These are phyloP conservation scores for Nephromyces sp. DNA, from an alignment of 169 alveolate genomes.

Conservation along the genomic window DNA sequence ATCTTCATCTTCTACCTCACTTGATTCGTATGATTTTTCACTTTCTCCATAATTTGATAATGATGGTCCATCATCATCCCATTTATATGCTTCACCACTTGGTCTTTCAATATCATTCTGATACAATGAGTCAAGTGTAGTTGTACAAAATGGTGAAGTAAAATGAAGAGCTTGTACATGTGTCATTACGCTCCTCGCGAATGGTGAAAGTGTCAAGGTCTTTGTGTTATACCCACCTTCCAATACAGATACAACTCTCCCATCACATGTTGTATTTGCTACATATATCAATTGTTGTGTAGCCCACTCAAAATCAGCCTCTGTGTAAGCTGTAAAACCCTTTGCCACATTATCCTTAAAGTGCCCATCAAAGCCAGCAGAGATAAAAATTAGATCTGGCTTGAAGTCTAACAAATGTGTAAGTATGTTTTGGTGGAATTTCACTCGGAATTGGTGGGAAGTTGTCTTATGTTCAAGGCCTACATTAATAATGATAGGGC, in stretches of 20 bases:
- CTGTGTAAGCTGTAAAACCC: constrained; percentile 74
- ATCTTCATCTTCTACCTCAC: too few relatives aligned
- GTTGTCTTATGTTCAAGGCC: constrained; percentile 1
- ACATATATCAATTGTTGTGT: constrained; percentile 82
- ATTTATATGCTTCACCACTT: too few relatives aligned
- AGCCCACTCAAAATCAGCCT: constrained; percentile 85
- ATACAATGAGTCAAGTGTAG: neutral
- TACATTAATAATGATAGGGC: constrained; percentile 20
- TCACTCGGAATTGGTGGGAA: constrained; percentile 6
- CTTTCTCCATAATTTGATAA: too few relatives aligned
- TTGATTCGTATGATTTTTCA: too few relatives aligned
- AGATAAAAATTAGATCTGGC: constrained; percentile 23
- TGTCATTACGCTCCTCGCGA: constrained; percentile 81
- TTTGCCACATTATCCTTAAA: constrained; percentile 80
- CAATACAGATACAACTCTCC: constrained; percentile 88
- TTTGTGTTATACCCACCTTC: constrained; percentile 98
- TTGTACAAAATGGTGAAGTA: neutral
- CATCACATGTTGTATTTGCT: constrained; percentile 82
- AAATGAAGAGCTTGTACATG: constrained; percentile 71
- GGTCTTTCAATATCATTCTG: neutral
- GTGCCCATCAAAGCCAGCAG: constrained; percentile 93
- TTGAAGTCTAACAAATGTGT: constrained; percentile 5
- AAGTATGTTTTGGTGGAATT: constrained; percentile 6
- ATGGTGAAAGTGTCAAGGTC: constrained; percentile 77
- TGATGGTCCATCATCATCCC: too few relatives aligned